Conservation (phyloP, 352 stramenopile genomes). For the Phytophthora pluvialis region DNA sequence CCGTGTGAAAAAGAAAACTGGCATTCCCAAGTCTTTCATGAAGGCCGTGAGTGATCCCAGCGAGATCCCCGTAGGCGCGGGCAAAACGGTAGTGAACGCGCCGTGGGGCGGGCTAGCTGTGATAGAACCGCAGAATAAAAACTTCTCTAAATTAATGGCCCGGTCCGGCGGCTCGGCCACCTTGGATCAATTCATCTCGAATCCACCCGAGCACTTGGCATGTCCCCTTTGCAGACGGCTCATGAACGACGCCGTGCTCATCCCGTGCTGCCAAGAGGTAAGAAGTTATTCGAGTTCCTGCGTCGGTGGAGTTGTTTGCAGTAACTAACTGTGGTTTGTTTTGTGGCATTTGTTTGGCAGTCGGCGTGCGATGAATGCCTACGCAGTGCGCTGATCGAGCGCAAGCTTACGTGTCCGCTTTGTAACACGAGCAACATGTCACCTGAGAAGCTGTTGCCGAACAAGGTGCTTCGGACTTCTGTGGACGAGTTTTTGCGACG, state of each 20-base stretch:
- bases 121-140: constrained; percentile 92
- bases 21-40: constrained; percentile 91
- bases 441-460: constrained; percentile 82
- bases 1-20: constrained; percentile 89
- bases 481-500: constrained; percentile 85
- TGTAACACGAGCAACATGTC: constrained; percentile 87
- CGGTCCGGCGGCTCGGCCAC: constrained; percentile 88
- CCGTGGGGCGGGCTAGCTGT: constrained; percentile 88
- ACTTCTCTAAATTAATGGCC: constrained; percentile 93
- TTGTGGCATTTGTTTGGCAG: constrained; percentile 36
- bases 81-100: constrained; percentile 89
- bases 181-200: constrained; percentile 91
- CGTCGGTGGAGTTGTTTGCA: constrained; percentile 9
- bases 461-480: constrained; percentile 85
- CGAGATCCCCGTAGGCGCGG: constrained; percentile 81
- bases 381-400: constrained; percentile 75
- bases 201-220: constrained; percentile 89
- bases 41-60: constrained; percentile 87
- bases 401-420: constrained; percentile 82
- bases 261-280: constrained; percentile 91
- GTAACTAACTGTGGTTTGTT: constrained; percentile 25
- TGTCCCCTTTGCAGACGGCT: constrained; percentile 89
- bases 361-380: constrained; percentile 87
- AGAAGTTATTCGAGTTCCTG: constrained; percentile 30
- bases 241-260: constrained; percentile 89